These are phyloP conservation scores for Xerocomus nothofagi DNA, from an alignment of 1,284 basidiomycete species.

Conservation along the genomic window DNA sequence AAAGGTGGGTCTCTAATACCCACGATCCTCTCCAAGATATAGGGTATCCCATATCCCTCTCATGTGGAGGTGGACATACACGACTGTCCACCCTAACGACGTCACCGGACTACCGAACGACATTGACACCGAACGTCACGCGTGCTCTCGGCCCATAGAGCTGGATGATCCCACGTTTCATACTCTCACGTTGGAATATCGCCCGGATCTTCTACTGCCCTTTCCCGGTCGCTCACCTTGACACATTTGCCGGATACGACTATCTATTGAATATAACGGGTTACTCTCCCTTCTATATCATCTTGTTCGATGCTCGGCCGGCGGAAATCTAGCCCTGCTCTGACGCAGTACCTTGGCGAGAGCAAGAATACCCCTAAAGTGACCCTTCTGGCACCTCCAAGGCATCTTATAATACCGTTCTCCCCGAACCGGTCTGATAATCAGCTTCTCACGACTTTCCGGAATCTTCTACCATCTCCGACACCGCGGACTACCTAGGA, in stretches of 20 bases:
- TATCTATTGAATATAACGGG: conserved; percentile 46
- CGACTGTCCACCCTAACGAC: conserved; percentile 25
- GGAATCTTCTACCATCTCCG: conserved; percentile 27
- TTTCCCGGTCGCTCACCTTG: conserved; percentile 56
- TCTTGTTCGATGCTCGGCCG: conserved; percentile 58
- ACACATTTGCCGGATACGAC: conserved; percentile 52
- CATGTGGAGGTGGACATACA: conserved; percentile 34
- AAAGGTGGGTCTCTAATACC: conserved; percentile 33
- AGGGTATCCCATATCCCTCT: conserved; percentile 44
- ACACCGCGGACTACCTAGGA: conserved; percentile 22
- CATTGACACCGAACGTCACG: conserved; percentile 25
- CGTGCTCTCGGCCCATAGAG: conserved; percentile 30
- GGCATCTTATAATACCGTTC: conserved; percentile 43
- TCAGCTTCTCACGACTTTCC: conserved; percentile 26
- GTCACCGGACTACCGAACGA: too few relatives aligned
- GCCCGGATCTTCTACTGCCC: conserved; percentile 36
- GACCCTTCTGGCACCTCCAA: conserved; percentile 37
- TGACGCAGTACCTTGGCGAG: conserved; percentile 41
- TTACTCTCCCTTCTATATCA: conserved; percentile 47
- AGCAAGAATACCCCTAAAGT: conserved; percentile 12
- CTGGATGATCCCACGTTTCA: conserved; percentile 25
- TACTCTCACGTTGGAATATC: conserved; percentile 45
- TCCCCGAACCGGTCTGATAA: conserved; percentile 47
- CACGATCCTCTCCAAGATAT: conserved; percentile 44
- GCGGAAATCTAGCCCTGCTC: conserved; percentile 56